phyloP scores from a whole-genome alignment of 2,329 filamentous ascomycete species.

The Fragosphaeria purpurea region DNA sequence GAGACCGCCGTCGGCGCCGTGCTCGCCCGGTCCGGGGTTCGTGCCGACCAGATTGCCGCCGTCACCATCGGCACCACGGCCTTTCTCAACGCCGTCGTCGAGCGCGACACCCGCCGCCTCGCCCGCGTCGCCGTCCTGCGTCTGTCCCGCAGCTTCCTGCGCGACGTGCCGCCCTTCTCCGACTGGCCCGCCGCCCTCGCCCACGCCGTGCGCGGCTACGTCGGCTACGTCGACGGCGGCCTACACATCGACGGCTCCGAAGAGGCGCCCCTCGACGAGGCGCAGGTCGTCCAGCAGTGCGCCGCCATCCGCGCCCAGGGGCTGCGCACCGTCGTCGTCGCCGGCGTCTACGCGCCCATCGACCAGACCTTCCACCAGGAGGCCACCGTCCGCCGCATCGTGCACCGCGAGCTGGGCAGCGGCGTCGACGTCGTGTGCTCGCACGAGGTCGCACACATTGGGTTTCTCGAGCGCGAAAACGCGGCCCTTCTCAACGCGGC shows the following conservation, averaged over 20 bases:
- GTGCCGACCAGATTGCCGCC: constrained; percentile 6
- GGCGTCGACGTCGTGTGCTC: constrained; percentile 18
- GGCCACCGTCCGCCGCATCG: constrained; percentile 35
- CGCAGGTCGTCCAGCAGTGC: constrained; percentile 18
- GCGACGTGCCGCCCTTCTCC: too few species aligned
- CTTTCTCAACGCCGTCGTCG: constrained; percentile 15
- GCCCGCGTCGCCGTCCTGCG: constrained; percentile 22
- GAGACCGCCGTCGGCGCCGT: constrained; percentile 10
- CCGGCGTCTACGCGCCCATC: constrained; percentile 48
- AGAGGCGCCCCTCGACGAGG: constrained; percentile 33
- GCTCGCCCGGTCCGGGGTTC: neutral
- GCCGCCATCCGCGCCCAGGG: constrained; percentile 15
- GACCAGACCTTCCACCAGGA: constrained; percentile 44
- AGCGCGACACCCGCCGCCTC: constrained; percentile 14
- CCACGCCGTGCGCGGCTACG: constrained; percentile 34
- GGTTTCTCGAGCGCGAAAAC: constrained; percentile 40
- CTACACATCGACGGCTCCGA: constrained; percentile 40
- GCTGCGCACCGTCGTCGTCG: constrained; percentile 38
- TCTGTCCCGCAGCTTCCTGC: constrained; percentile 15
- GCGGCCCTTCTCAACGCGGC: constrained; percentile 43
- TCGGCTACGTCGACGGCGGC: constrained; percentile 39
- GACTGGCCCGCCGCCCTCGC: constrained; percentile 10
- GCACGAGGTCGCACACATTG: constrained; percentile 23
- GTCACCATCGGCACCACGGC: constrained; percentile 17
- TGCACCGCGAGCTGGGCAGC: constrained; percentile 32